A percentile compares a stretch with the other conserved stretches of the same genome.
These are phyloP conservation scores for Blastocystis sp. DNA, from an alignment of 352 stramenopile genomes.

Conservation along the genomic window DNA sequence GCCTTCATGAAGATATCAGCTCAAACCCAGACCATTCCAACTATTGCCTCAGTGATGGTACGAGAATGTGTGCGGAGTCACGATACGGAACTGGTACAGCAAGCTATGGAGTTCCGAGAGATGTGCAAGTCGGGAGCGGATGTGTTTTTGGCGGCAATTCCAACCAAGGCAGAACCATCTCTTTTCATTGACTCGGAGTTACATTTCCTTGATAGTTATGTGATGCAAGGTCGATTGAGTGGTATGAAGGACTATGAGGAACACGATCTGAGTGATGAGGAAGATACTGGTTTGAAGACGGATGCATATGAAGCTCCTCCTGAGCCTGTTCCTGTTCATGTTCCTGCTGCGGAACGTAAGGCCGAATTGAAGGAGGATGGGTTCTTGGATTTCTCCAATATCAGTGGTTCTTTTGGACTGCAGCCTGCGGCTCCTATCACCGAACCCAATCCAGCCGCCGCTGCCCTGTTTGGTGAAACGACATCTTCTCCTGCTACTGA, in stretches of 20 bases:
- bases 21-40: conserved; percentile 51
- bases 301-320: conserved; percentile 50
- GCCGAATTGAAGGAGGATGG: neutral
- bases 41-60: conserved; percentile 49
- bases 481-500: neutral
- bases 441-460: neutral
- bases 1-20: conserved; percentile 62
- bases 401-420: conserved; percentile 31
- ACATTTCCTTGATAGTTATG: conserved; percentile 57
- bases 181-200: conserved; percentile 9
- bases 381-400: conserved; percentile 39
- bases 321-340: neutral
- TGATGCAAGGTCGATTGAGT: conserved; percentile 23
- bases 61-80: conserved; percentile 38
- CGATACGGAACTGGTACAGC: conserved; percentile 38
- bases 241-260: conserved; percentile 50
- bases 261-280: conserved; percentile 39
- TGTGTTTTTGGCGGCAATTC: conserved; percentile 57
- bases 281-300: conserved; percentile 47
- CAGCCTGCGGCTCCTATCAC: neutral
- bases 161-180: neutral
- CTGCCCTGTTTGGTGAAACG: neutral
- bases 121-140: conserved; percentile 46
- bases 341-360: neutral
- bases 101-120: conserved; percentile 57